phyloP scores from a whole-genome alignment of 208 protist species.

The Pavlovales sp. region DNA sequence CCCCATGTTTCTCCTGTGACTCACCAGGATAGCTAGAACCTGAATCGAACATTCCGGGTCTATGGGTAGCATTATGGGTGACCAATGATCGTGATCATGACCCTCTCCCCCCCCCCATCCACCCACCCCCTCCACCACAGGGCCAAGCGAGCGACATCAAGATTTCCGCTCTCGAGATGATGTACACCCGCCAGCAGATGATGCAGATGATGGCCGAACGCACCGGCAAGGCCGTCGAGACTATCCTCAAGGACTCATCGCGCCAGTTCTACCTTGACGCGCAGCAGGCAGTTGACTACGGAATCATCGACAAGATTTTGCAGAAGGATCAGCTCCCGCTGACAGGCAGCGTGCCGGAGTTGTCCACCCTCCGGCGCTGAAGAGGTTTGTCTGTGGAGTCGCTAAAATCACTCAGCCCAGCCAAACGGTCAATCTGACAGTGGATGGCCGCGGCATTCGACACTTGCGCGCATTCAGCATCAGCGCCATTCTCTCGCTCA shows the following conservation, averaged over 20 bases:
- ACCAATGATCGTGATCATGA: background rate
- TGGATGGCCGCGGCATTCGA: too few species aligned
- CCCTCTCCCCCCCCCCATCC: background rate
- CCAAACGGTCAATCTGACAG: too few species aligned
- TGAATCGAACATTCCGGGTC: too few species aligned
- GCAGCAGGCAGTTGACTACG: conserved; percentile 24
- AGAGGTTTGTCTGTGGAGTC: background rate
- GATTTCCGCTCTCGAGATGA: conserved; percentile 8
- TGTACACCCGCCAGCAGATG: background rate
- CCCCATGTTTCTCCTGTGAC: too few species aligned
- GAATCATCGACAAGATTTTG: conserved; percentile 25
- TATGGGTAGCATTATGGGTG: background rate
- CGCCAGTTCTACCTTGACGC: conserved; percentile 8
- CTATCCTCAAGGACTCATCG: background rate
- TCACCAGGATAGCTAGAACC: too few species aligned
- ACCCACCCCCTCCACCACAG: background rate
- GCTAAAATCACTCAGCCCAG: background rate
- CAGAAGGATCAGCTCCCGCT: background rate
- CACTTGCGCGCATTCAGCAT: too few species aligned
- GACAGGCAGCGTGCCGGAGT: too few species aligned
- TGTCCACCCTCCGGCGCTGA: background rate
- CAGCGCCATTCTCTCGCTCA: too few species aligned
- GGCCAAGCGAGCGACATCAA: conserved; percentile 36
- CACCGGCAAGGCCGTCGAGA: background rate
- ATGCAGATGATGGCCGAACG: background rate